Evolutionary conservation across 1,284 basidiomycete species (phyloP).

Genomic region (Leccinum angustisporum): DNA sequence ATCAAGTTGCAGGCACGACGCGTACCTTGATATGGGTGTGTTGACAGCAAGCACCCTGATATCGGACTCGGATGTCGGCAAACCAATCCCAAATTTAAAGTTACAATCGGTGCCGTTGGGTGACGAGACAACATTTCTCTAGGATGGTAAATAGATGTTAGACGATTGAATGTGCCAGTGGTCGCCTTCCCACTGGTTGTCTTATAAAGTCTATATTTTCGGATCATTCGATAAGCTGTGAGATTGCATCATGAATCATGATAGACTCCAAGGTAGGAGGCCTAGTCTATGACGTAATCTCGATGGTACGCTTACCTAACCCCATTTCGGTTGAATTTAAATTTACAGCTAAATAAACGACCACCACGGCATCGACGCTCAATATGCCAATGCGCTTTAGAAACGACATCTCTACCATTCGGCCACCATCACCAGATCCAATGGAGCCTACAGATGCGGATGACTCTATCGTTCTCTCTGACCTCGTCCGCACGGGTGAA

Average conservation of each 20-base stretch:
- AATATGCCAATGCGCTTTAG: constrained; percentile 36
- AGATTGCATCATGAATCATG: too few species aligned
- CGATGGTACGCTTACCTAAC: constrained; percentile 7
- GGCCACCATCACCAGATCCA: constrained; percentile 18
- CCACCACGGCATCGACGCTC: constrained; percentile 22
- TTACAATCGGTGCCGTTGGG: too few species aligned
- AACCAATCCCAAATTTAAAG: too few species aligned
- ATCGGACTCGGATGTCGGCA: too few species aligned
- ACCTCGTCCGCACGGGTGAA: constrained; percentile 67
- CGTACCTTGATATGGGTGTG: too few species aligned
- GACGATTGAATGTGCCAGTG: too few species aligned
- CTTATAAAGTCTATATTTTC: background rate
- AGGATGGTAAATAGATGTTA: too few species aligned
- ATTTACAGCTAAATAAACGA: constrained; percentile 23
- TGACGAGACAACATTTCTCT: too few species aligned
- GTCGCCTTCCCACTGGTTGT: background rate
- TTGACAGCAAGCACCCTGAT: too few species aligned
- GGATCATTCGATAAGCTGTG: too few species aligned
- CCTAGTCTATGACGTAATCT: constrained; percentile 15
- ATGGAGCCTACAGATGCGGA: constrained; percentile 49
- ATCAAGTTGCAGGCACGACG: too few species aligned
- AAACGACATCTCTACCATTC: constrained; percentile 13
- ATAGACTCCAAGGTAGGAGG: background rate
- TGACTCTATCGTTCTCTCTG: constrained; percentile 67
- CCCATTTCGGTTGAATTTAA: background rate